phyloP scores from a whole-genome alignment of 2,329 filamentous ascomycete genomes.

The Colletotrichum caudatum region DNA sequence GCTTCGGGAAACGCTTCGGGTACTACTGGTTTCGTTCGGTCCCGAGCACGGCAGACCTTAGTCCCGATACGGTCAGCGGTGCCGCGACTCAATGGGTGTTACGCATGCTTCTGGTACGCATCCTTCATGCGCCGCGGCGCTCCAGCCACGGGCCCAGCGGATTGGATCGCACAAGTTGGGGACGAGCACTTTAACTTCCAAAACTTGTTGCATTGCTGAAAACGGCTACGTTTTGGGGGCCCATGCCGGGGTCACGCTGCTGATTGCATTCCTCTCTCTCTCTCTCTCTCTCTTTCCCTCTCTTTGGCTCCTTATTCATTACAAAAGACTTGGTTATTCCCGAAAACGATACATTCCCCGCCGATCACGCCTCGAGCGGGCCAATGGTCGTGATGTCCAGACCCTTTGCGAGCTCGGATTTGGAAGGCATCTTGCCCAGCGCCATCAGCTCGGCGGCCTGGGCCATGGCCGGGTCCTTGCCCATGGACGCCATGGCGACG shows the following conservation, averaged over 20 bases:
- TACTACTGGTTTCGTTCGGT: not conserved
- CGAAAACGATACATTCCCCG: not conserved
- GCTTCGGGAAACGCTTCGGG: not conserved
- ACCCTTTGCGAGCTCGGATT: slow-evolving; percentile 78
- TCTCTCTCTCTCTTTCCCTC: no score
- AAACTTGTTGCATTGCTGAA: not conserved
- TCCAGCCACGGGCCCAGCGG: not conserved
- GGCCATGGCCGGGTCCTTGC: slow-evolving; percentile 85
- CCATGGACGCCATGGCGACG: slow-evolving; percentile 92
- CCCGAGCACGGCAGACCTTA: not conserved
- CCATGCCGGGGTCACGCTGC: not conserved
- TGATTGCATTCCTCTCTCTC: not conserved
- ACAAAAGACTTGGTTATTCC: not conserved
- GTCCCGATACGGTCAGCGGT: not conserved
- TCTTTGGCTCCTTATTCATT: not conserved
- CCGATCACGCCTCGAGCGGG: slow-evolving; percentile 47
- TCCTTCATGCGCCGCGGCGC: not conserved
- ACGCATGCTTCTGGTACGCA: not conserved
- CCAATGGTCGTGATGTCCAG: slow-evolving; percentile 62
- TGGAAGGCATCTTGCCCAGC: slow-evolving; percentile 82
- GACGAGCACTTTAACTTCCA: not conserved
- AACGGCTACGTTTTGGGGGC: not conserved
- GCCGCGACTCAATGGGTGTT: not conserved
- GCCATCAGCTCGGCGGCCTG: slow-evolving; percentile 90
- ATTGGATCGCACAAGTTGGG: not conserved